A percentile compares a stretch with the other conserved stretches of the same genome.
Evolutionary conservation across 257 asterid genomes (phyloP).

Genomic region (Paulownia fortunei): DNA sequence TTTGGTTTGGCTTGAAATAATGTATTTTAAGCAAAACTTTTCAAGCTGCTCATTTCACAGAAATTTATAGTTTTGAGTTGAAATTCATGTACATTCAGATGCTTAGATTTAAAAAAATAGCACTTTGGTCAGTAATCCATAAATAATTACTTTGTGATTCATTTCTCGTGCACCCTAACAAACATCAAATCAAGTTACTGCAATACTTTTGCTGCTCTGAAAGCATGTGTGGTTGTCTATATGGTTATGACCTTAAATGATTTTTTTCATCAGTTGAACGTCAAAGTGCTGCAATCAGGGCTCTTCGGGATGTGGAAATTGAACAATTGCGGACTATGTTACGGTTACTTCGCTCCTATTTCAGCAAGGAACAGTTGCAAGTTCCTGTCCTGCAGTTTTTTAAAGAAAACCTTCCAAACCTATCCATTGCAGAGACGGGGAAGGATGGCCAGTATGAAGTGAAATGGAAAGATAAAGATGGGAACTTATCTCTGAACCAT

Average conservation of each 20-base stretch:
- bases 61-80: conserved; percentile 10
- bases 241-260: not conserved
- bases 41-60: not conserved
- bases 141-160: conserved; percentile 1
- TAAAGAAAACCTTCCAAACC: conserved; percentile 67
- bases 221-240: not conserved
- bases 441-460: conserved; percentile 66
- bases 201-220: not conserved
- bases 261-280: conserved; percentile 65
- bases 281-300: conserved; percentile 80
- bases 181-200: not conserved
- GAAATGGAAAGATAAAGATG: conserved; percentile 57
- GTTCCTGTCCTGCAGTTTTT: conserved; percentile 72
- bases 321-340: conserved; percentile 66
- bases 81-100: conserved; percentile 14
- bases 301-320: conserved; percentile 80
- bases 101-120: not conserved
- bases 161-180: not conserved
- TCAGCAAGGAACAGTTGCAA: conserved; percentile 63
- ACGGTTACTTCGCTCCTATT: conserved; percentile 61
- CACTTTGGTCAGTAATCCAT: not conserved
- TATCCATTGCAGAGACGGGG: conserved; percentile 51
- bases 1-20: not conserved
- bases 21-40: conserved; percentile 5
- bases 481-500: conserved; percentile 44